Conservation (phyloP, 73 alveolate genomes). For the Paramecium bursaria region DNA sequence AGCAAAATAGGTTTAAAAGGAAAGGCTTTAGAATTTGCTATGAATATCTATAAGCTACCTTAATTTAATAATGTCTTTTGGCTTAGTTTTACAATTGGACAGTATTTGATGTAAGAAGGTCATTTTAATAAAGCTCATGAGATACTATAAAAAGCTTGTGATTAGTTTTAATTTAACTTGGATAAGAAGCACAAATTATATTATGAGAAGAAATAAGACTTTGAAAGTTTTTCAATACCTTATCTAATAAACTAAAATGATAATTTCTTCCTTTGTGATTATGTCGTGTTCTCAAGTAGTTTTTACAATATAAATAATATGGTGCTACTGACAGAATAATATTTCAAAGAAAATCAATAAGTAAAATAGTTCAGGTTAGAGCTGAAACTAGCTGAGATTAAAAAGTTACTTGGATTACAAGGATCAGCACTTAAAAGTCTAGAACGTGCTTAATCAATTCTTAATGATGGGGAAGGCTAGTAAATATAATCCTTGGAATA, state of each 20-base stretch:
- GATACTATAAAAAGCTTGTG: slow-evolving; percentile 46
- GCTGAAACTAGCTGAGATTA: slow-evolving; percentile 52
- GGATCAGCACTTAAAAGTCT: slow-evolving; percentile 56
- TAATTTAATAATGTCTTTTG: slow-evolving; percentile 44
- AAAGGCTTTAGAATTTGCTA: slow-evolving; percentile 55
- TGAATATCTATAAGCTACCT: slow-evolving; percentile 17
- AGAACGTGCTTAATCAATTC: slow-evolving; percentile 27
- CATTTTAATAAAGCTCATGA: slow-evolving; percentile 53
- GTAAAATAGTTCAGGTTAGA: slow-evolving; percentile 29
- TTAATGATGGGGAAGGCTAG: neutral
- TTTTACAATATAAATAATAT: slow-evolving; percentile 9
- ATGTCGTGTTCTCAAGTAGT: slow-evolving; percentile 17
- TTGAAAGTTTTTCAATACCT: slow-evolving; percentile 30
- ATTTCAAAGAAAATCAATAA: slow-evolving; percentile 23
- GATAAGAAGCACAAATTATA: slow-evolving; percentile 32
- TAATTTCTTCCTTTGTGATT: slow-evolving; percentile 16
- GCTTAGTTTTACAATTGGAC: slow-evolving; percentile 40
- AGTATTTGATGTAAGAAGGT: slow-evolving; percentile 20
- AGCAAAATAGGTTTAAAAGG: slow-evolving; percentile 30
- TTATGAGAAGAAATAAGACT: slow-evolving; percentile 47
- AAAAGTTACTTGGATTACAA: slow-evolving; percentile 28
- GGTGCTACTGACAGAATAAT: slow-evolving; percentile 44
- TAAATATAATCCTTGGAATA: too few species aligned
- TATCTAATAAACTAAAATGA: slow-evolving; percentile 48
- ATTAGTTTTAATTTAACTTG: slow-evolving; percentile 30